Evolutionary conservation across 345 rosid species (phyloP).

Genomic region (Eucalyptus polyanthemos): DNA sequence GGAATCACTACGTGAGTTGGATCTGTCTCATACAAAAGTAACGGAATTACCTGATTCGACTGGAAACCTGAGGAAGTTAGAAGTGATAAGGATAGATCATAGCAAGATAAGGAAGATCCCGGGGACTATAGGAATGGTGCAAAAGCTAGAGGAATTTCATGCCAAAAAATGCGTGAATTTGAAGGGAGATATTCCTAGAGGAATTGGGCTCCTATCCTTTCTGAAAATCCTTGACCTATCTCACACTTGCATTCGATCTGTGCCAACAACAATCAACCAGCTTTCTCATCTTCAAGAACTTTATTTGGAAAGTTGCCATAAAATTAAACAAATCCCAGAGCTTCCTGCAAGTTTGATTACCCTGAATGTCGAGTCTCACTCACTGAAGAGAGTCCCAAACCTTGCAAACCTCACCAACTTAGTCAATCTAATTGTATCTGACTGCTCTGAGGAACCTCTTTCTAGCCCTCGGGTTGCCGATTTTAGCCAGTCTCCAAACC

Average conservation of each 20-base stretch:
- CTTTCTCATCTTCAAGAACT: background rate
- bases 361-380: background rate
- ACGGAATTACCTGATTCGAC: background rate
- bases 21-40: background rate
- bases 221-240: background rate
- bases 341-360: background rate
- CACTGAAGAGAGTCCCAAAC: background rate
- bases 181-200: accelerated
- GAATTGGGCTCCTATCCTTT: background rate
- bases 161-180: accelerated
- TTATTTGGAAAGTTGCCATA: background rate
- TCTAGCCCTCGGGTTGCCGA: background rate
- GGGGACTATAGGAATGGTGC: accelerated
- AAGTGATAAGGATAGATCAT: accelerated
- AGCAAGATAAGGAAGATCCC: accelerated
- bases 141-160: too few relatives aligned
- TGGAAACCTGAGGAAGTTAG: too few relatives aligned
- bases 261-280: background rate
- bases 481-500: background rate
- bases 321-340: background rate
- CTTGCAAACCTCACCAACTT: background rate
- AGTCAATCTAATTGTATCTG: accelerated
- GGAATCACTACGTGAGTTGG: background rate
- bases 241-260: background rate
- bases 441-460: background rate